phyloP scores from a whole-genome alignment of 208 protist genomes.

The Spongospora subterranea region DNA sequence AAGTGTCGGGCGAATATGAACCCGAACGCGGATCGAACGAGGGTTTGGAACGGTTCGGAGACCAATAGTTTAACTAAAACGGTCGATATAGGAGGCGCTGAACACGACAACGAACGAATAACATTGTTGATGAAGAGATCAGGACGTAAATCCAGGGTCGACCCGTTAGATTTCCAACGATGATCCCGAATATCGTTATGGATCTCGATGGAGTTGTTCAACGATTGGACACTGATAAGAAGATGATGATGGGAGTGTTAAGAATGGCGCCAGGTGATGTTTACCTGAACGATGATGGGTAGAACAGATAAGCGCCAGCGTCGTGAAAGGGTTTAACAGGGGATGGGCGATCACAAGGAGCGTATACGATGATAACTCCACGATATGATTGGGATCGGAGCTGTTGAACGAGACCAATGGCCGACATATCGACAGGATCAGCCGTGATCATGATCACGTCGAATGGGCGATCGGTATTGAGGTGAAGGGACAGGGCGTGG shows the following conservation, averaged over 20 bases:
- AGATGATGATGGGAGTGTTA: neutral
- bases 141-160: conserved; percentile 17
- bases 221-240: neutral
- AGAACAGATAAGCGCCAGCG: neutral
- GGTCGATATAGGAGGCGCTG: neutral
- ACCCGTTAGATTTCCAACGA: neutral
- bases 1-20: conserved; percentile 33
- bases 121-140: neutral
- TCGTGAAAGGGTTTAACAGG: neutral
- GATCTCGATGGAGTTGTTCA: conserved; percentile 1
- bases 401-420: neutral
- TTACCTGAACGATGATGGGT: neutral
- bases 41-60: neutral
- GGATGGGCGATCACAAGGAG: neutral
- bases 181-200: neutral
- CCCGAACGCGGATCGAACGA: neutral
- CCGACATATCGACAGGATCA: neutral
- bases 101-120: neutral
- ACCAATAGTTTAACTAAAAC: neutral
- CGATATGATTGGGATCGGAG: conserved; percentile 13
- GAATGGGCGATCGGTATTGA: neutral
- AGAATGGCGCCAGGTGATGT: neutral
- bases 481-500: too few relatives aligned
- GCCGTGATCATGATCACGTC: conserved; percentile 13
- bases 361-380: conserved; percentile 18